A percentile compares a stretch with the other conserved stretches of the same genome.
Evolutionary conservation across 805 yeast genomes (phyloP).

Genomic region (Candida germanica): DNA sequence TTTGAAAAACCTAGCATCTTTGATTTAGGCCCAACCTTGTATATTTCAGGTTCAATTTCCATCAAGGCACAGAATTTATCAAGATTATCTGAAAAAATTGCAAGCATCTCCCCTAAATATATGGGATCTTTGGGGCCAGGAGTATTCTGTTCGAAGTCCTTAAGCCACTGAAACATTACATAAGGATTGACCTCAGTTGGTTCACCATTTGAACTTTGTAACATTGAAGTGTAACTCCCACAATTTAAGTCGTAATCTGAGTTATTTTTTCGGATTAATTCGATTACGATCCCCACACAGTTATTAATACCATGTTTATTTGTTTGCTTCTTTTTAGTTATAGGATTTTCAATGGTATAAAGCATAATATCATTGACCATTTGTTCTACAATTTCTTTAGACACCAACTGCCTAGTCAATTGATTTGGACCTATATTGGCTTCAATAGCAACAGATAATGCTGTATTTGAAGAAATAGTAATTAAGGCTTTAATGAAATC

Average conservation of each 20-base stretch:
- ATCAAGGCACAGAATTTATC: conserved; percentile 67
- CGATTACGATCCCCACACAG: conserved; percentile 93
- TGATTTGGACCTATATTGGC: conserved; percentile 96
- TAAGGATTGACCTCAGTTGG: conserved; percentile 39
- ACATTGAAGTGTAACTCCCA: conserved; percentile 70
- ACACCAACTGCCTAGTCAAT: conserved; percentile 84
- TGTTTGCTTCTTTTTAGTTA: conserved; percentile 16
- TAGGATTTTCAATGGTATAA: conserved; percentile 16
- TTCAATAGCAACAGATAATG: conserved; percentile 72
- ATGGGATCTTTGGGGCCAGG: conserved; percentile 92
- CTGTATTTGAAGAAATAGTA: conserved; percentile 82
- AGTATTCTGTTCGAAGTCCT: conserved; percentile 74
- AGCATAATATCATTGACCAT: conserved; percentile 74
- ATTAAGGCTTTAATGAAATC: conserved; percentile 93
- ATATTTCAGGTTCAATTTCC: conserved; percentile 27
- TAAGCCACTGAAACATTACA: conserved; percentile 43
- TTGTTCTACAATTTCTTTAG: conserved; percentile 61
- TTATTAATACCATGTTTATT: conserved; percentile 89
- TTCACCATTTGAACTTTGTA: conserved; percentile 25
- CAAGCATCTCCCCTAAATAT: conserved; percentile 81
- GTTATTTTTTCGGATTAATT: conserved; percentile 90
- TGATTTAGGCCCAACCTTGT: conserved; percentile 9
- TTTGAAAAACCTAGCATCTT: conserved; percentile 83
- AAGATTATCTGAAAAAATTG: conserved; percentile 71
- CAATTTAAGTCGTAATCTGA: conserved; percentile 93